phyloP scores from a whole-genome alignment of 2,329 filamentous ascomycete species.

The Pseudogymnoascus sp. region DNA sequence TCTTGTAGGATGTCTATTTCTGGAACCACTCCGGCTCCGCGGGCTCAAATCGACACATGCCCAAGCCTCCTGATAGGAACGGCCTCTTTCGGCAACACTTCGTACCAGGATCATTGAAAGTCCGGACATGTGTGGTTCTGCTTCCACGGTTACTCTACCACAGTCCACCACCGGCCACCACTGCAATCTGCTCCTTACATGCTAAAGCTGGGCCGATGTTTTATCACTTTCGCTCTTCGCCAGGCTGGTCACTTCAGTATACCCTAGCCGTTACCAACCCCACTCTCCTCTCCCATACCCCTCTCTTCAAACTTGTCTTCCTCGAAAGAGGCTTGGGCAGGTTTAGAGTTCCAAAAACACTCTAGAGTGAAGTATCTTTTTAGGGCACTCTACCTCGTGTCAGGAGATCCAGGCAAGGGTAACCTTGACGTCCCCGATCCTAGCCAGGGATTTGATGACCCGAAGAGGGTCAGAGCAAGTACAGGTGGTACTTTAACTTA shows the following conservation, averaged over 20 bases:
- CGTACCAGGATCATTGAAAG: not conserved
- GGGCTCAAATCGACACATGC: conserved; percentile 6
- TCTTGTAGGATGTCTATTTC: not conserved
- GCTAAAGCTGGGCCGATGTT: conserved; percentile 2
- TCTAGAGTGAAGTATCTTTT: not conserved
- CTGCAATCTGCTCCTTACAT: not conserved
- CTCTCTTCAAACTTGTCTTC: not conserved
- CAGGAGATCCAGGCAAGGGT: conserved; percentile 26
- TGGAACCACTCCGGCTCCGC: not conserved
- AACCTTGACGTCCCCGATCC: conserved; percentile 19
- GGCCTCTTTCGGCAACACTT: conserved; percentile 3
- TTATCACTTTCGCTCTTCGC: not conserved
- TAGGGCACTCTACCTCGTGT: conserved; percentile 18
- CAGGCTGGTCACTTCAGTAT: not conserved
- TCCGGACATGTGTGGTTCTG: not conserved
- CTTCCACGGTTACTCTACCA: not conserved
- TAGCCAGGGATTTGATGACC: conserved; percentile 19
- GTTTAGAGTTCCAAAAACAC: conserved; percentile 7
- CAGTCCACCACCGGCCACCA: not conserved
- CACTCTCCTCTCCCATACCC: not conserved
- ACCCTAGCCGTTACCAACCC: not conserved
- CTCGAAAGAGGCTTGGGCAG: not conserved
- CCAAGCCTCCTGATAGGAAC: not conserved
- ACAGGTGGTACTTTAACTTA: conserved; percentile 12
- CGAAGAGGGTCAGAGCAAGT: conserved; percentile 5